Base-by-base conservation (phyloP, 2,329 filamentous ascomycete species). In the Penicillium sumatraense region DNA sequence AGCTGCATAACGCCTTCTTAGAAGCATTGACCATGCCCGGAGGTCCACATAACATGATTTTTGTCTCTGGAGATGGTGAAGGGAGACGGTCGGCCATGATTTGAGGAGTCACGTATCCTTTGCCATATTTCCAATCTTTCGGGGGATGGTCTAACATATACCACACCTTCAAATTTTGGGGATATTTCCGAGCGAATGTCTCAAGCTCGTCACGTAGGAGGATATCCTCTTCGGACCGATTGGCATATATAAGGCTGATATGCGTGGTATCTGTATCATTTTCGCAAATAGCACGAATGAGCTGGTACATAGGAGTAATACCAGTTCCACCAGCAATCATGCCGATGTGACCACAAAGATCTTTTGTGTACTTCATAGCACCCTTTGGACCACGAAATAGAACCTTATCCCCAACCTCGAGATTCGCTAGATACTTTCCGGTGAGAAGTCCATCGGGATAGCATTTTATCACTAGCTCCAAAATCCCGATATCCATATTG, bases 221-320 rank as follows among this genome's bases (percentile, higher is more conserved):
- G 51, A 89, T 88, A 58, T 88, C 86, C 2, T 75, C 76, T 60
- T 86, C 83, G 0, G 76, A 77, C 1, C 80, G 75, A 68, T 86
- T 88, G 26, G 83, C 86, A 56, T 86, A 87, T 26, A 88, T 69
- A 4, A 88, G 72, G 41, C 75, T 81, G 38, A 87, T 68, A 58
- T 83, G 70, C 0, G 86, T 88, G 1, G 74, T 76, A 57, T 88
- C 86, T 6, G 69, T 72, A n/a, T 80, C 74, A 51, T 87, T 81
- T 63, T 87, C 84, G 63, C 83, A 86, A 53, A 88, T 85, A 40
- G 84, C 83, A 3, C 84, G 81, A 63, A 88, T 86, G 6, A 88
- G 69, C 64, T 88, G 85, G 66, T 79, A 84, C 80, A 85, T 83
- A 2, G 83, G 83, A 1, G 83, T 75, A 35, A 70, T 74, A 0